These are phyloP conservation scores for Entoloma clypeatum DNA, from an alignment of 1,284 basidiomycete species.

Conservation along the genomic window DNA sequence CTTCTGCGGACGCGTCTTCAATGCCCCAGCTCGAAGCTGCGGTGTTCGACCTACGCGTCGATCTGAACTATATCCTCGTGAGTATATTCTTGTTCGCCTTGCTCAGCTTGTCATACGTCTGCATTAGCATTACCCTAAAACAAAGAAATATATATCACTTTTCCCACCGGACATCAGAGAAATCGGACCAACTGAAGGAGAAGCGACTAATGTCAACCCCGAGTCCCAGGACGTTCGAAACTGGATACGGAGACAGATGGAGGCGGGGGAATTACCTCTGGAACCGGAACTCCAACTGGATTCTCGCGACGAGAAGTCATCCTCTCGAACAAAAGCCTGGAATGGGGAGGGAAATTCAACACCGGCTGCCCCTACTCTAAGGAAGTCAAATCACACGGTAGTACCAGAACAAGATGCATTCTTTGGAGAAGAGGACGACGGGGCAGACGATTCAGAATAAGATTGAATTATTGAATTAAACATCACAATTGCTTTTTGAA, in stretches of 20 bases:
- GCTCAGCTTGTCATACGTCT: background rate
- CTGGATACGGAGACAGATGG: conserved; percentile 65
- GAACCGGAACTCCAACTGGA: conserved; percentile 56
- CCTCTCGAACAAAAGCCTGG: conserved; percentile 13
- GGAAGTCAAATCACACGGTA: conserved; percentile 8
- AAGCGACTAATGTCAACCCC: conserved; percentile 34
- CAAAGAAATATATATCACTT: conserved; percentile 81
- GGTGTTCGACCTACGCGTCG: conserved; percentile 63
- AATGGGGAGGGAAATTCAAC: conserved; percentile 11
- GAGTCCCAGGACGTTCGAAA: conserved; percentile 60
- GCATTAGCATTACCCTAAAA: conserved; percentile 76
- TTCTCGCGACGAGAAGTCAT: conserved; percentile 14
- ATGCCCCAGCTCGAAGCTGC: conserved; percentile 45
- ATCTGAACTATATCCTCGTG: conserved; percentile 84
- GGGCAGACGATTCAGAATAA: conserved; percentile 15
- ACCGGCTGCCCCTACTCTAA: background rate
- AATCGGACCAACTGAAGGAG: conserved; percentile 19
- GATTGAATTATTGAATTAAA: conserved; percentile 1
- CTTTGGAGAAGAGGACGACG: conserved; percentile 30
- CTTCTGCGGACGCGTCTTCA: conserved; percentile 30
- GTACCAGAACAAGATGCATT: conserved; percentile 33
- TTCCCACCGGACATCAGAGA: conserved; percentile 68
- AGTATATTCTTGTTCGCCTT: conserved; percentile 23
- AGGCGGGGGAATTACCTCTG: conserved; percentile 50
- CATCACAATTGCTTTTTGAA: too few relatives aligned